Conservation (phyloP, 164 flowering plant genomes). For the Chloranthus sessilifolius region DNA sequence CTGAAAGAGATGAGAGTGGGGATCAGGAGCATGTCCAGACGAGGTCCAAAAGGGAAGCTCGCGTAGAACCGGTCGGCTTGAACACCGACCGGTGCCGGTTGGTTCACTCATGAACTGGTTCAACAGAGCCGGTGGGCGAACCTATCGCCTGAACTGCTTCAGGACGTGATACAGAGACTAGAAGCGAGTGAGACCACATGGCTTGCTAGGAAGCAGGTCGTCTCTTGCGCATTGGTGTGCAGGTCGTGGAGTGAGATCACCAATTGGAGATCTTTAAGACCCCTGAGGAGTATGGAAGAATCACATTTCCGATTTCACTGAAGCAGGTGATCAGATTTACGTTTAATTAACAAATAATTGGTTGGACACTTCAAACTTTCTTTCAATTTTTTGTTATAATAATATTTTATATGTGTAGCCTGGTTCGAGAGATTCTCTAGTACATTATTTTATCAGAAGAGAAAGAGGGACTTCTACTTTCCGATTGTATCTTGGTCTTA, state of each 20-base stretch:
- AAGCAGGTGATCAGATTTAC: too few relatives aligned
- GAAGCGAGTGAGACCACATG: constrained; percentile 55
- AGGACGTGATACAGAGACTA: constrained; percentile 54
- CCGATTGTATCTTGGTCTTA: constrained; percentile 53
- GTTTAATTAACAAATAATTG: too few relatives aligned
- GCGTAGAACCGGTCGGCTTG: constrained; percentile 34
- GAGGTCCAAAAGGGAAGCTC: constrained; percentile 46
- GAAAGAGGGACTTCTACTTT: constrained; percentile 65
- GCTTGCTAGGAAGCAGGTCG: constrained; percentile 66
- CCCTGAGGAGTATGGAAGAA: constrained; percentile 58
- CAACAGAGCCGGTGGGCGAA: constrained; percentile 70
- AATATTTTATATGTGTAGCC: constrained; percentile 47
- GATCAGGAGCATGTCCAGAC: constrained; percentile 47
- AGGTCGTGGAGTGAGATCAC: constrained; percentile 62
- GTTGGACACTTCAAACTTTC: too few relatives aligned
- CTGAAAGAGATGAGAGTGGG: constrained; percentile 69
- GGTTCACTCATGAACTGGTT: constrained; percentile 11
- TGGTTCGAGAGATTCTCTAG: constrained; percentile 64
- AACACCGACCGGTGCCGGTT: constrained; percentile 42
- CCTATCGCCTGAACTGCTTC: constrained; percentile 68
- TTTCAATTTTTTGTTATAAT: too few relatives aligned
- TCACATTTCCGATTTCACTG: constrained; percentile 76
- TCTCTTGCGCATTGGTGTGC: constrained; percentile 69
- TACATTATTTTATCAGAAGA: constrained; percentile 83
- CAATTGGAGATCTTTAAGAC: constrained; percentile 57